Base-by-base conservation (phyloP, 345 rosid species). In the Laguncularia racemosa region DNA sequence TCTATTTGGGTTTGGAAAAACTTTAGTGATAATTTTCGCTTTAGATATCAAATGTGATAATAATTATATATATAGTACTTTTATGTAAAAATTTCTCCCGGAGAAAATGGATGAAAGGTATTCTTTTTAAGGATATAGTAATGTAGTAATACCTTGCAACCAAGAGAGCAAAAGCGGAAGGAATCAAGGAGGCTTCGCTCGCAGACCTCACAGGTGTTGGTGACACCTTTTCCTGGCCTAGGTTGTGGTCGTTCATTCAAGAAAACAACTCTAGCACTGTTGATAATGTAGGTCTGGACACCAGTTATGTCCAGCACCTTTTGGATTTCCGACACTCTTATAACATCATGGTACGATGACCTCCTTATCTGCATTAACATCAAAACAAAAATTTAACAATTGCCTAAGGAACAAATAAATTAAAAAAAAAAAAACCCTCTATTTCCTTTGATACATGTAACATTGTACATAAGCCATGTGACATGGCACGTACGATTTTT, bases 291-390 rank as follows among this genome's bases (percentile, higher is more conserved):
- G 13, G 97, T 95, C 64, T 95, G 97, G 21, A 95, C 84, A n/a
- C 92, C 93, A 10, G 84, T 61, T 44, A 95, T 88, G 72, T 90
- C 97, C 71, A 95, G 62, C 53, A 81, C 75, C 67, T 86, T 95
- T 75, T 88, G 93, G 49, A 95, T 85, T 75, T 95, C 99, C 43
- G 81, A 73, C 19, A 90, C 97, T 64, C 99, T 82, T n/a, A 90
- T 88, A 56, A 95, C 99, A 77, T 90, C 97, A 73, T 95, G 99
- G 81, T 95, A 95, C 0, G 97, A 95, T 2, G 99, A 95, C 67
- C 99, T 85, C 79, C 99, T 81, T 76, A 95, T 95, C 99, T 90
- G 76, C 60, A 51, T 50, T 1, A 44, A 16, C 46, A 46, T 60
- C 47, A 0, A 45, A 55, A 19, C 46, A 56, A 70, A n/a, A 55